These are phyloP conservation scores for Candida broadrunensis DNA, from an alignment of 805 yeast genomes.

Conservation along the genomic window DNA sequence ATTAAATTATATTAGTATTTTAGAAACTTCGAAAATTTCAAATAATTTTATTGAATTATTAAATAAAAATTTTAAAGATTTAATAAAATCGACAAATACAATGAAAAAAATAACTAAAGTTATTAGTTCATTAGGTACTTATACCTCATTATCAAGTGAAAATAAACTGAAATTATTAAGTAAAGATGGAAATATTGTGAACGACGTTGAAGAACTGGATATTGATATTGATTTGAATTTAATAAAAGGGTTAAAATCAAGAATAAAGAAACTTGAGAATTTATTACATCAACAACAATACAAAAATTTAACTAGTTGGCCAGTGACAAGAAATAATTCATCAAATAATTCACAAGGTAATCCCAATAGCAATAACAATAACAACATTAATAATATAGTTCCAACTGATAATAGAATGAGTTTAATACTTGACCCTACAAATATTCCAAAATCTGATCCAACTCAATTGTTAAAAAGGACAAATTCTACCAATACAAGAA, in stretches of 20 bases:
- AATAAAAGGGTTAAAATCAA: slow-evolving; percentile 60
- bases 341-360: slow-evolving; percentile 8
- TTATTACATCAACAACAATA: slow-evolving; percentile 72
- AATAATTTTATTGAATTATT: slow-evolving; percentile 36
- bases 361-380: slow-evolving; percentile 2
- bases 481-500: background rate
- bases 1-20: slow-evolving; percentile 19
- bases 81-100: slow-evolving; percentile 36
- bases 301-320: slow-evolving; percentile 49
- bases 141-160: slow-evolving; percentile 20
- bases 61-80: slow-evolving; percentile 44
- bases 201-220: slow-evolving; percentile 16
- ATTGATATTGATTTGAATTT: slow-evolving; percentile 35
- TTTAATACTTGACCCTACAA: slow-evolving; percentile 13
- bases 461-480: slow-evolving; percentile 23
- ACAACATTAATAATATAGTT: background rate
- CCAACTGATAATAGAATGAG: slow-evolving; percentile 10
- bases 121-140: slow-evolving; percentile 27
- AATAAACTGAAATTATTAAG: slow-evolving; percentile 12
- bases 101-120: slow-evolving; percentile 33
- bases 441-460: slow-evolving; percentile 16
- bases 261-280: slow-evolving; percentile 76
- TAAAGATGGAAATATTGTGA: slow-evolving; percentile 7
- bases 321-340: slow-evolving; percentile 23
- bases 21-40: slow-evolving; percentile 20